Evolutionary conservation across 495 filamentous ascomycete genomes (phyloP).

Genomic region (Hypoxylon cercidicola): DNA sequence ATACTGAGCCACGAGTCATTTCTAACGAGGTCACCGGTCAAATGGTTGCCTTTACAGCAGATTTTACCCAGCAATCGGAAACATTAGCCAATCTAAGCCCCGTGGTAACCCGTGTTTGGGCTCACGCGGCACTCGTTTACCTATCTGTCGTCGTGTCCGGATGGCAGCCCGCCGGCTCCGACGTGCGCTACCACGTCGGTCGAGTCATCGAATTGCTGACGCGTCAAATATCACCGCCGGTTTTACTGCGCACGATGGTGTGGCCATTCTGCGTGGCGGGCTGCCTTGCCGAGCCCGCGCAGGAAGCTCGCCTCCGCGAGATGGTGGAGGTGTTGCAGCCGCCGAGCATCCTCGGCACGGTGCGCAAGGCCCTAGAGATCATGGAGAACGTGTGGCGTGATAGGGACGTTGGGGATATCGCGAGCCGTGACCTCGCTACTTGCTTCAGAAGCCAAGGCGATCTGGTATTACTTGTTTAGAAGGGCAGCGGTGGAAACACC

Average conservation of each 20-base stretch:
- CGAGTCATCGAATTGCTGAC: conserved; percentile 49
- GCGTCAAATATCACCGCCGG: conserved; percentile 14
- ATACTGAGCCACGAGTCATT: conserved; percentile 3
- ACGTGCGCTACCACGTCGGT: conserved; percentile 51
- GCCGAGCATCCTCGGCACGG: conserved; percentile 56
- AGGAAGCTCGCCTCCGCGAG: conserved; percentile 54
- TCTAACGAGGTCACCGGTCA: background rate
- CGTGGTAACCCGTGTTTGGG: conserved; percentile 55
- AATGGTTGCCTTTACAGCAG: conserved; percentile 6
- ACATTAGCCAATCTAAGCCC: conserved; percentile 12
- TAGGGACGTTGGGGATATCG: conserved; percentile 45
- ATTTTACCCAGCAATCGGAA: conserved; percentile 4
- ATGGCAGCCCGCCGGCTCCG: conserved; percentile 59
- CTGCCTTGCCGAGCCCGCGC: conserved; percentile 56
- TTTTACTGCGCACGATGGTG: conserved; percentile 55
- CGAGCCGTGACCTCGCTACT: conserved; percentile 51
- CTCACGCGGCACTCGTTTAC: conserved; percentile 60
- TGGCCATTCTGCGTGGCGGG: conserved; percentile 66
- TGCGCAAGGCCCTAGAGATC: conserved; percentile 59
- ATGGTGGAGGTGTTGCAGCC: conserved; percentile 53
- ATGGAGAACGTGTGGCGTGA: conserved; percentile 62
- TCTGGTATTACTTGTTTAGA: conserved; percentile 53
- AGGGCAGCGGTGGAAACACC: background rate
- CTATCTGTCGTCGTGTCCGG: conserved; percentile 61
- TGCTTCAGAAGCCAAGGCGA: conserved; percentile 52